These are phyloP conservation scores for Fusarium devonianum DNA, from an alignment of 2,329 filamentous ascomycete genomes.

Conservation along the genomic window DNA sequence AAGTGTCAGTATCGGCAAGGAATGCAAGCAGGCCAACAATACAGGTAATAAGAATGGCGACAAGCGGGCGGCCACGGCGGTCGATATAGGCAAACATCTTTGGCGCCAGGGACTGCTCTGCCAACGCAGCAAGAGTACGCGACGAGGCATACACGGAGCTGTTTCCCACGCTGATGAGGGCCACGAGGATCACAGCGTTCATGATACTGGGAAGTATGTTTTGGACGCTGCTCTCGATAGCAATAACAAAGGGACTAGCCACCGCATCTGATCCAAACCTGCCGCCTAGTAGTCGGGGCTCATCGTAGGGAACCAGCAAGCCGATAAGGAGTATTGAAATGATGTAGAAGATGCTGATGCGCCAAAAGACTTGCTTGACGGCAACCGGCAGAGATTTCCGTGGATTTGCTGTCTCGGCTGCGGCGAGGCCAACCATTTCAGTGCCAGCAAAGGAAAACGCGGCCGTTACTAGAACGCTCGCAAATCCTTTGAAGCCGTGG, in stretches of 20 bases:
- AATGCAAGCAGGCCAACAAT: conserved; percentile 76
- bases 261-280: conserved; percentile 67
- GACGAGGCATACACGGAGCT: conserved; percentile 90
- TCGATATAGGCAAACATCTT: conserved; percentile 80
- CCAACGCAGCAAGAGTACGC: conserved; percentile 50
- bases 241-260: conserved; percentile 91
- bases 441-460: conserved; percentile 79
- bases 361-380: conserved; percentile 94
- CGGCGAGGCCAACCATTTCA: conserved; percentile 77
- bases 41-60: conserved; percentile 73
- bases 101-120: conserved; percentile 79
- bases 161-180: conserved; percentile 91
- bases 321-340: conserved; percentile 82
- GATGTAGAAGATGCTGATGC: conserved; percentile 88
- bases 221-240: conserved; percentile 84
- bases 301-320: conserved; percentile 77
- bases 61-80: conserved; percentile 77
- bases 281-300: conserved; percentile 66
- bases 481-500: conserved; percentile 83
- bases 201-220: conserved; percentile 81
- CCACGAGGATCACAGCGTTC: conserved; percentile 93
- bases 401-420: conserved; percentile 78
- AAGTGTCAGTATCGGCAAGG: conserved; percentile 68
- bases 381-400: conserved; percentile 83
- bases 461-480: conserved; percentile 76